These are phyloP conservation scores for Poa annua DNA, from an alignment of 176 grass and related monocot species.

Conservation along the genomic window DNA sequence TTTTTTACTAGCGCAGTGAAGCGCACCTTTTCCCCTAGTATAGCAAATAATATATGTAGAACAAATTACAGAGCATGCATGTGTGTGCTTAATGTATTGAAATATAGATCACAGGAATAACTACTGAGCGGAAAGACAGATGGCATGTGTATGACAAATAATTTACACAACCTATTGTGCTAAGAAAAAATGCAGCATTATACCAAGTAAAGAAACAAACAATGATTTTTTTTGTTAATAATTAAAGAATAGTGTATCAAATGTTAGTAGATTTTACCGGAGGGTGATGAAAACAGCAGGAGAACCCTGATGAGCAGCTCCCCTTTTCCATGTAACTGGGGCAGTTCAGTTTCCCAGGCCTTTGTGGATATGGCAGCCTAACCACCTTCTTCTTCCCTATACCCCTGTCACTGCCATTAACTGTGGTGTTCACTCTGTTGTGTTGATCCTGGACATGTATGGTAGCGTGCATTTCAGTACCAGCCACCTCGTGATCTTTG, in stretches of 20 bases:
- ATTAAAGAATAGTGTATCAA: neutral
- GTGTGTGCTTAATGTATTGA: neutral
- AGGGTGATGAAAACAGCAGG: constrained; percentile 62
- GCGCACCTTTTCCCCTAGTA: neutral
- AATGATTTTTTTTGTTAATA: neutral
- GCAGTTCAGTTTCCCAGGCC: constrained; percentile 55
- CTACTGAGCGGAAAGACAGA: neutral
- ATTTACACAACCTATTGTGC: neutral
- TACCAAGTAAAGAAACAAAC: neutral
- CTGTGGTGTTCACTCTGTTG: neutral
- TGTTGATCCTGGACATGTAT: neutral
- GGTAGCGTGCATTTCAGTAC: neutral
- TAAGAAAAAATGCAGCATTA: neutral
- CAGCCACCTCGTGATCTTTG: neutral
- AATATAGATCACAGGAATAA: neutral
- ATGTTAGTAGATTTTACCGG: constrained; percentile 32
- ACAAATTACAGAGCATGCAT: neutral
- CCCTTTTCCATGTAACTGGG: constrained; percentile 55
- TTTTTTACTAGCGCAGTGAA: neutral
- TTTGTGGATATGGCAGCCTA: constrained; percentile 52
- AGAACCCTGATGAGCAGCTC: constrained; percentile 44
- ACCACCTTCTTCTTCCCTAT: constrained; percentile 40
- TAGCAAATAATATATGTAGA: neutral
- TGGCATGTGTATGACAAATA: neutral
- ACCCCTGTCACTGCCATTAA: constrained; percentile 4